Conservation (phyloP, 371 early-diverging fungal species). For the Mucor saturninus region DNA sequence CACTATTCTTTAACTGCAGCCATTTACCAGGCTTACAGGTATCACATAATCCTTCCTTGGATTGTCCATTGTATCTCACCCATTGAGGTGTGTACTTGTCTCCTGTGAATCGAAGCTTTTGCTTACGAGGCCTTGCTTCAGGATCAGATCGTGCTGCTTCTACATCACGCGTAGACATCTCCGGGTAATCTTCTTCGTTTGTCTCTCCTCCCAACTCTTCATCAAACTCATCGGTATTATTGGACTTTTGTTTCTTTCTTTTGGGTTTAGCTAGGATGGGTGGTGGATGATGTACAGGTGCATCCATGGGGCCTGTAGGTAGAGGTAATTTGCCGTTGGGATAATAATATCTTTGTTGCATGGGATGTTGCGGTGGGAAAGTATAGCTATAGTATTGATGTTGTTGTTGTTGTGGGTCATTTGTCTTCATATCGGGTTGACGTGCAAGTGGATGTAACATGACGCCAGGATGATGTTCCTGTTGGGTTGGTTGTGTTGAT, state of each 20-base stretch:
- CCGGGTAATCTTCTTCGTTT: slow-evolving; percentile 49
- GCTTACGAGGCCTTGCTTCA: slow-evolving; percentile 67
- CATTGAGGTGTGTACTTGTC: slow-evolving; percentile 90
- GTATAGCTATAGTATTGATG: slow-evolving; percentile 23
- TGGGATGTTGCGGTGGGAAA: slow-evolving; percentile 24
- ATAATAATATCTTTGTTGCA: slow-evolving; percentile 22
- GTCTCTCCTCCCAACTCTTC: slow-evolving; percentile 38
- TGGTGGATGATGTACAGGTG: slow-evolving; percentile 14
- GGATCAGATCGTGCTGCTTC: slow-evolving; percentile 45
- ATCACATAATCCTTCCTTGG: slow-evolving; percentile 90
- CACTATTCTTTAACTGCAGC: slow-evolving; percentile 92
- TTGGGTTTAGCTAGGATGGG: slow-evolving; percentile 24
- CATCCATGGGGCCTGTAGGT: slow-evolving; percentile 3
- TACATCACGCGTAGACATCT: slow-evolving; percentile 50
- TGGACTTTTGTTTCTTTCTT: slow-evolving; percentile 33
- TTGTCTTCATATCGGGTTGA: slow-evolving; percentile 27
- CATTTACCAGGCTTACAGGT: slow-evolving; percentile 87
- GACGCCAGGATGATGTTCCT: slow-evolving; percentile 18
- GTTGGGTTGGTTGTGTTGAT: slow-evolving; percentile 14
- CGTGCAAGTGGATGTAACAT: slow-evolving; percentile 35
- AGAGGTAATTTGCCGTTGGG: slow-evolving; percentile 25
- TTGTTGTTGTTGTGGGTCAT: slow-evolving; percentile 21
- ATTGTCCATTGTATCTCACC: slow-evolving; percentile 81
- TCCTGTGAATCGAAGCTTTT: slow-evolving; percentile 72
- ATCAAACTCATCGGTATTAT: slow-evolving; percentile 20